Evolutionary conservation across 140 eudicot genomes (phyloP), one percentile per base, ranked within the genome.

Genomic region (Bidens hawaiensis): DNA sequence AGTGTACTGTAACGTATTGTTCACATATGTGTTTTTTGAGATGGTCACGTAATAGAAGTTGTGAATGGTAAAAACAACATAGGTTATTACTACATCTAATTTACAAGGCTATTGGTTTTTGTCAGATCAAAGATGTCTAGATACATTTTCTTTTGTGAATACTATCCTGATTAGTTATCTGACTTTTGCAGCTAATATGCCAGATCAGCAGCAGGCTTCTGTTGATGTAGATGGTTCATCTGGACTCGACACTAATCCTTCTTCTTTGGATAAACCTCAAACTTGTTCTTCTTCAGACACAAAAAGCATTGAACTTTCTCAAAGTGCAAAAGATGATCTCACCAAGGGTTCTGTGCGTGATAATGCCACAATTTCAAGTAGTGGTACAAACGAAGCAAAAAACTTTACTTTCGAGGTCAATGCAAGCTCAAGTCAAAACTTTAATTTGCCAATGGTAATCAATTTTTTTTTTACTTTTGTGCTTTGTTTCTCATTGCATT

Each of bases 391-490:
- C 50, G 83, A 72, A 76, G 89, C 79, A 40, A 80, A 25, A 43
- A 82, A 65, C 71, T 78, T 79, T 62, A 80, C 87, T 24, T 84
- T 75, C 67, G 86, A 88, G 68, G 80, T 80, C 51, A 72, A 60
- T 76, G 76, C 79, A 48, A 53, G 54, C 65, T 68, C 74, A 15
- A 79, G 54, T 50, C 82, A 80, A 70, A 75, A 71, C 36, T 26
- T 70, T 75, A 71, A 58, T 41, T 60, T 33, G 50, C 62, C 82
- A 19, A 65, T 48, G 70, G 95, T 84, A 82, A 13, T 43, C 11
- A 13, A 41, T 77, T 31, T 60, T 57, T n/a, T 19, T 8, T 30
- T 18, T 19, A 18, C 27, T 21, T 15, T 61, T 3, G 15, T 36
- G 17, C 10, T 71, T 48, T 57, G 7, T 40, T 61, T 25, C 6